phyloP scores from a whole-genome alignment of 208 protist species.

The Balamuthia mandrillaris region DNA sequence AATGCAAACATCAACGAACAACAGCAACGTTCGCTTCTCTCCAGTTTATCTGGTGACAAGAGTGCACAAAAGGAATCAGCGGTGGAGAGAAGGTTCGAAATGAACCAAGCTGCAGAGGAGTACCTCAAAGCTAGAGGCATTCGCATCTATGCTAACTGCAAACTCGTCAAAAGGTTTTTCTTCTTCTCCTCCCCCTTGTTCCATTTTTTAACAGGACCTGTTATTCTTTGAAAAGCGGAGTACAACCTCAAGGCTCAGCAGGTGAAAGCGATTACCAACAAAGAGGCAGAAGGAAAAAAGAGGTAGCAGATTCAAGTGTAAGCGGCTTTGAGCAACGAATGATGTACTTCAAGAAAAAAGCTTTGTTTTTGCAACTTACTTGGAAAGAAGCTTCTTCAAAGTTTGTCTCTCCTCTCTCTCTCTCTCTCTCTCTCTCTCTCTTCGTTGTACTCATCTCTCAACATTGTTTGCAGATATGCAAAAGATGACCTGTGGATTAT shows the following conservation, averaged over 20 bases:
- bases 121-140: background rate
- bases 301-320: no score
- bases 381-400: constrained; percentile 22
- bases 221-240: background rate
- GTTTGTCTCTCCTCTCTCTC: background rate
- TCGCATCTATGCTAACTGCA: constrained; percentile 4
- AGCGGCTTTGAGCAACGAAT: background rate
- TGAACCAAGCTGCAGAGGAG: constrained; percentile 16
- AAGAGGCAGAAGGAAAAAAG: background rate
- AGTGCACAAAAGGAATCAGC: constrained; percentile 3
- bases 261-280: background rate
- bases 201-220: no score
- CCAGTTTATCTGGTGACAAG: background rate
- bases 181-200: background rate
- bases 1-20: background rate
- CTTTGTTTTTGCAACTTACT: background rate
- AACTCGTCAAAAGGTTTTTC: constrained; percentile 24
- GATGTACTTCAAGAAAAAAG: constrained; percentile 10
- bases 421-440: no score
- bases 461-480: background rate
- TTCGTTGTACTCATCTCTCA: background rate
- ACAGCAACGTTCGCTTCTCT: background rate
- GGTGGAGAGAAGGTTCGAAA: no score
- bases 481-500: constrained; percentile 44
- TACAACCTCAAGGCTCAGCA: no score